These are phyloP conservation scores for Annulohypoxylon bovei DNA, from an alignment of 495 filamentous ascomycete species.

Conservation along the genomic window DNA sequence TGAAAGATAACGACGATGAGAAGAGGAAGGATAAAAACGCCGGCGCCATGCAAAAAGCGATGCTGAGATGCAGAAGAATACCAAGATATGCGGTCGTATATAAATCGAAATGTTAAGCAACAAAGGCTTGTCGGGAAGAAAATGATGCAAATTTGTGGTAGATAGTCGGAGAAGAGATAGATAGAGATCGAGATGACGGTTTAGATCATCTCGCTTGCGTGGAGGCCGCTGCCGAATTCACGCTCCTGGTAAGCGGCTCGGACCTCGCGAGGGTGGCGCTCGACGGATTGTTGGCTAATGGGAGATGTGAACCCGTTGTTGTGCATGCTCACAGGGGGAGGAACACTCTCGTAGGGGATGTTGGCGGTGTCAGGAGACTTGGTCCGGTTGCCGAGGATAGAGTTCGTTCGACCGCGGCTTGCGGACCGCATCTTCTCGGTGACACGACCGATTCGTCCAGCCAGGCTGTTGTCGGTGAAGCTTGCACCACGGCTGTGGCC, in stretches of 20 bases:
- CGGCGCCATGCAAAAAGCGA: constrained; percentile 45
- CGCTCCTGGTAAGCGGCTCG: constrained; percentile 50
- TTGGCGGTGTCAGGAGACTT: constrained; percentile 53
- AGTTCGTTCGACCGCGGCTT: constrained; percentile 62
- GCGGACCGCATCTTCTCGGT: constrained; percentile 76
- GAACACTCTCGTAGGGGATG: constrained; percentile 68
- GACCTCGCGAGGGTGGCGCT: constrained; percentile 56
- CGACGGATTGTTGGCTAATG: constrained; percentile 23
- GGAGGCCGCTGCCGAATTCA: constrained; percentile 56
- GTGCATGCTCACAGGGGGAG: constrained; percentile 45
- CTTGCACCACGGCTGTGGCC: constrained; percentile 74
- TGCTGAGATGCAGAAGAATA: constrained; percentile 38
- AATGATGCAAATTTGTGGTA: constrained; percentile 1
- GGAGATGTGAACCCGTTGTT: not conserved
- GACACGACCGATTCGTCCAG: constrained; percentile 70
- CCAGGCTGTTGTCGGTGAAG: constrained; percentile 70
- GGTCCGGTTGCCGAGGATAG: constrained; percentile 47
- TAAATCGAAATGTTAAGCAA: constrained; percentile 12
- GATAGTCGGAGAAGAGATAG: constrained; percentile 5
- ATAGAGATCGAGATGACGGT: not conserved
- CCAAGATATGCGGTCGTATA: constrained; percentile 36
- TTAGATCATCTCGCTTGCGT: constrained; percentile 59
- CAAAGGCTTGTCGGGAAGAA: not conserved
- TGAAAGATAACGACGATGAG: not conserved
- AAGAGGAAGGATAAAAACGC: constrained; percentile 31